phyloP scores from a whole-genome alignment of 2,329 filamentous ascomycete genomes.

The Orbilia brochopaga region DNA sequence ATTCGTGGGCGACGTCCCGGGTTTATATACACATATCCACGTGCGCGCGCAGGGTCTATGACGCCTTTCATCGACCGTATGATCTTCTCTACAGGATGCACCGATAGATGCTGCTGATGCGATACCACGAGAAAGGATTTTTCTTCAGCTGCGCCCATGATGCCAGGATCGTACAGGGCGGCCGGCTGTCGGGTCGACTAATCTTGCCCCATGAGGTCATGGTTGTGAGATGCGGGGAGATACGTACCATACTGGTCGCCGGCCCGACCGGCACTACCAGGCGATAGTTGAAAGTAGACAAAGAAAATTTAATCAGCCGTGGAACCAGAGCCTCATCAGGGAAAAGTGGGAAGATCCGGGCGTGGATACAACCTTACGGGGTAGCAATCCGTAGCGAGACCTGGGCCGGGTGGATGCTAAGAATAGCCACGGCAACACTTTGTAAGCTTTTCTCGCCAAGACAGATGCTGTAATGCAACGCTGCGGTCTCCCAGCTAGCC shows the following conservation, averaged over 20 bases:
- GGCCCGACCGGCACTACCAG: constrained; percentile 19
- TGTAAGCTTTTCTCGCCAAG: constrained; percentile 6
- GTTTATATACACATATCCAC: constrained; percentile 35
- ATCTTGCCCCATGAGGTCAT: constrained; percentile 39
- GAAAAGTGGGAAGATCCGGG: constrained; percentile 24
- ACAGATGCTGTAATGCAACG: constrained; percentile 8
- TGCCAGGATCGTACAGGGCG: not conserved
- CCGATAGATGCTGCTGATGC: not conserved
- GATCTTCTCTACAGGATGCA: constrained; percentile 6
- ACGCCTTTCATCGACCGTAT: not conserved
- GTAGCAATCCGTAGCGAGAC: constrained; percentile 13
- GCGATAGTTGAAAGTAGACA: constrained; percentile 1
- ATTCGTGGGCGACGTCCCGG: constrained; percentile 4
- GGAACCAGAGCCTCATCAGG: constrained; percentile 36
- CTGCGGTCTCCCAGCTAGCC: constrained; percentile 1
- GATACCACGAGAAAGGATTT: constrained; percentile 8
- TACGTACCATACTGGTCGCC: constrained; percentile 32
- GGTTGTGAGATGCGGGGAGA: constrained; percentile 36
- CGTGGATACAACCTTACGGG: constrained; percentile 40
- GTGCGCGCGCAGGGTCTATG: not conserved
- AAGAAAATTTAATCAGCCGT: constrained; percentile 30
- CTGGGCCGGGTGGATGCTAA: constrained; percentile 32
- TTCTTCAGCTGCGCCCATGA: constrained; percentile 1
- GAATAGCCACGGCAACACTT: constrained; percentile 37
- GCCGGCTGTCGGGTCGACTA: constrained; percentile 7